Evolutionary conservation across 176 grass and related monocot species (phyloP), one percentile per base, ranked within the genome.

Genomic region (Triticum timopheevii): DNA sequence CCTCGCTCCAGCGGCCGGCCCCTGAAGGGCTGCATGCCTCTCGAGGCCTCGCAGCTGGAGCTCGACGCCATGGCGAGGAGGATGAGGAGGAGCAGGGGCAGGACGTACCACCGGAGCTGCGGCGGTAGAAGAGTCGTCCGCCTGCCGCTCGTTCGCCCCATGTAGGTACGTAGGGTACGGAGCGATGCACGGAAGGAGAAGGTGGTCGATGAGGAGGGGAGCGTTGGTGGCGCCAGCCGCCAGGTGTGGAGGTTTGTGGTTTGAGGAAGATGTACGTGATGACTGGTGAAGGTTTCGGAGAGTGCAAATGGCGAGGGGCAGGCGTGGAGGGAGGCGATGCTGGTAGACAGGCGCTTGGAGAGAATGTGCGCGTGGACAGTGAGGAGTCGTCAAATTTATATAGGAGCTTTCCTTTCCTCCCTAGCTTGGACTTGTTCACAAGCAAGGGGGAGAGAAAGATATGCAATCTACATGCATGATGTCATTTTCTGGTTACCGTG

Each of bases 21-120:
- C 62, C 87, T 82, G 83, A 95, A 93, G 5, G 90, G 76, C 69
- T 92, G 91, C 88, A 87, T 81, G 85, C 80, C 88, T 78, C 91
- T 93, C 10, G 95, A 90, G 15, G 93, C 93, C 7, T 93, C 74
- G 87, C 95, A 90, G 63, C 76, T 80, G 5, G 56, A 59, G 16
- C 50, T 54, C 16, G 85, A 47, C 7, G 47, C 62, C 45, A 82
- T 1, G 24, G 82, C 72, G 2, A 94, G 71, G 25, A 91, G 65
- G 8, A 92, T 20, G n/a, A 91, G 44, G 0, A 86, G 6, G 6
- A 97, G 74, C 12, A 83, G 52, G 2, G 90, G 88, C 28, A 85
- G 24, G 73, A 76, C 73, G 42, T 65, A n/a, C 79, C 82, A 80
- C 42, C 59, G 16, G 23, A 71, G 75, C 84, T 50, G 74, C 73